These are phyloP conservation scores for Capsicum pubescens DNA, from an alignment of 257 asterid genomes.

Conservation along the genomic window DNA sequence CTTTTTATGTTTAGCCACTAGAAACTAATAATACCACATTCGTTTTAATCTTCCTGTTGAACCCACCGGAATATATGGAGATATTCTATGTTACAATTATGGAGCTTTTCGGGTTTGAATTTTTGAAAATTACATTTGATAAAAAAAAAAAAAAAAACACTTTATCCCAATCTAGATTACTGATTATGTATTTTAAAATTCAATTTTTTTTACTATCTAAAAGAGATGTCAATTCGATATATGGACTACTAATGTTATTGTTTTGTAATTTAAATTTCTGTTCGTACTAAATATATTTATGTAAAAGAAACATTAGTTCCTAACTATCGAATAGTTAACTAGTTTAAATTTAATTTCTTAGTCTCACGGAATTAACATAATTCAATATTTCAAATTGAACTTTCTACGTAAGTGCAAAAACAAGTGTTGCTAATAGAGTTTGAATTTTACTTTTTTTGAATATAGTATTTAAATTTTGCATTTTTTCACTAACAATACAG, in stretches of 20 bases:
- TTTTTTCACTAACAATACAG: no score
- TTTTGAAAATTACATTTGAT: not conserved
- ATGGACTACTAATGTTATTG: not conserved
- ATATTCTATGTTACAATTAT: not conserved
- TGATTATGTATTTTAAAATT: not conserved
- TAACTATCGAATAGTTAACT: no score
- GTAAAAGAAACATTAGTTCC: not conserved
- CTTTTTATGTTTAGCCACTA: not conserved
- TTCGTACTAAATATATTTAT: not conserved
- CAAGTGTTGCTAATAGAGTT: no score
- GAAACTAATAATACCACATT: constrained; percentile 18
- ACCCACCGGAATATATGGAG: constrained; percentile 17
- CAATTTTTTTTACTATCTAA: not conserved
- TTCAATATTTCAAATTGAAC: no score
- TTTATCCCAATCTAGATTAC: not conserved
- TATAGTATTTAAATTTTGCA: no score
- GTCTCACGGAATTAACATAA: no score
- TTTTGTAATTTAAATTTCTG: no score
- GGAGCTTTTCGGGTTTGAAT: not conserved
- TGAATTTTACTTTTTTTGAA: no score
- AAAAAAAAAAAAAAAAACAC: no score
- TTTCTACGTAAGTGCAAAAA: no score
- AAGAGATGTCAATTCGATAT: not conserved
- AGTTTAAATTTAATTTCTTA: no score
- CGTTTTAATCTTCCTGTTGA: not conserved